Percentiles rank a stretch among this genome's conserved stretches.
Conservation (phyloP, 2,329 filamentous ascomycete genomes). For the Botrytis squamosa region DNA sequence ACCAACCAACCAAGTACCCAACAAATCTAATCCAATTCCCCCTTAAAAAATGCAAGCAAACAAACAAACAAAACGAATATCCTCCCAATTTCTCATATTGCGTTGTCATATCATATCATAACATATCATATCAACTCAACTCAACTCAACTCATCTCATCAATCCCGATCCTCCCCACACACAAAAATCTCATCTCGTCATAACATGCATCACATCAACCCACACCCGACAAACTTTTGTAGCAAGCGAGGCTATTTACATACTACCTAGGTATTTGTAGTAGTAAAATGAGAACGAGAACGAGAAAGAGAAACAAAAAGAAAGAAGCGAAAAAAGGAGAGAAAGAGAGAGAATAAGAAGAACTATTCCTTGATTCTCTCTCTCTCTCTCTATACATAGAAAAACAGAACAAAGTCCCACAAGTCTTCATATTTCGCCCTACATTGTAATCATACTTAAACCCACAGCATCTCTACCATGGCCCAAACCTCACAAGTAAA, state of each 20-base stretch:
- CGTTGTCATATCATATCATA: not conserved
- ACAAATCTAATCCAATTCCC: no score
- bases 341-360: no score
- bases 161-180: no score
- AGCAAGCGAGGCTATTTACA: not conserved
- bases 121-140: no score
- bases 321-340: not conserved
- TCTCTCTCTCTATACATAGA: not conserved
- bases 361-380: not conserved
- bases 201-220: not conserved
- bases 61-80: no score
- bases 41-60: no score
- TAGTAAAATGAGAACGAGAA: not conserved
- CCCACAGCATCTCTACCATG: not conserved
- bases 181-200: not conserved
- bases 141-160: not conserved
- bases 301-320: not conserved
- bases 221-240: not conserved
- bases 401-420: not conserved
- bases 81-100: not conserved
- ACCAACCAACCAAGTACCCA: no score
- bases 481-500: not conserved
- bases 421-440: no score
- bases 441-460: not conserved
- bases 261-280: not conserved